These are phyloP conservation scores for Rhododendron simsii DNA, from an alignment of 148 eudicot species.

Conservation along the genomic window DNA sequence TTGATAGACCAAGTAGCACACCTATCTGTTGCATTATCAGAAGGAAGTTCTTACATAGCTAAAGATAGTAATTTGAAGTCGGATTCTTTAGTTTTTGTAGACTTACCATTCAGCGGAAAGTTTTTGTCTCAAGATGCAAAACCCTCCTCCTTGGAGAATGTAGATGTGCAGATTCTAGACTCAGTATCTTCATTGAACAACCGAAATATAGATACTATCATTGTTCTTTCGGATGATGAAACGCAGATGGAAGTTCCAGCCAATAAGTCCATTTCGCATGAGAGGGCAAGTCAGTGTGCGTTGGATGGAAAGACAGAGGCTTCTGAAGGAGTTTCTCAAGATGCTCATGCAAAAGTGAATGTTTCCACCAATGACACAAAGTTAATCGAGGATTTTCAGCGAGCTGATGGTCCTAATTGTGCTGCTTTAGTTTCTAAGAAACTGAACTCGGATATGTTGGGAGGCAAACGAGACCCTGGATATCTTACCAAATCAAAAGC, in stretches of 20 bases:
- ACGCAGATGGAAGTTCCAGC: conserved; percentile 27
- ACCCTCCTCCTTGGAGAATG: conserved; percentile 22
- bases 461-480: conserved; percentile 18
- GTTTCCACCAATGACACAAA: conserved; percentile 7
- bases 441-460: conserved; percentile 22
- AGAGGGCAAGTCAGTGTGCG: conserved; percentile 15
- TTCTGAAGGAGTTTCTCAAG: conserved; percentile 23
- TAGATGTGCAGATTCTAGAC: conserved; percentile 35
- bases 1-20: conserved; percentile 52
- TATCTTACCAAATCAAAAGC: conserved; percentile 33
- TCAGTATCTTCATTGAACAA: conserved; percentile 16
- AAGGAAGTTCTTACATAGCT: conserved; percentile 20
- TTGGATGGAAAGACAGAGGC: conserved; percentile 18
- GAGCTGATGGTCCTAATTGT: conserved; percentile 26
- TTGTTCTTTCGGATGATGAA: conserved; percentile 84
- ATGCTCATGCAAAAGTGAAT: conserved; percentile 10
- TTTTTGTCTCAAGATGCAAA: conserved; percentile 22
- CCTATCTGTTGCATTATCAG: conserved; percentile 60
- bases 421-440: conserved; percentile 15
- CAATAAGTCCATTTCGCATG: conserved; percentile 11
- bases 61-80: conserved; percentile 26
- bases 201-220: conserved; percentile 26
- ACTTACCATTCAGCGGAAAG: conserved; percentile 22
- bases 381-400: conserved; percentile 13
- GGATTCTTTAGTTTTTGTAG: conserved; percentile 23